Base-by-base conservation (phyloP, 495 filamentous ascomycete genomes). In the Daldinia bambusicola region DNA sequence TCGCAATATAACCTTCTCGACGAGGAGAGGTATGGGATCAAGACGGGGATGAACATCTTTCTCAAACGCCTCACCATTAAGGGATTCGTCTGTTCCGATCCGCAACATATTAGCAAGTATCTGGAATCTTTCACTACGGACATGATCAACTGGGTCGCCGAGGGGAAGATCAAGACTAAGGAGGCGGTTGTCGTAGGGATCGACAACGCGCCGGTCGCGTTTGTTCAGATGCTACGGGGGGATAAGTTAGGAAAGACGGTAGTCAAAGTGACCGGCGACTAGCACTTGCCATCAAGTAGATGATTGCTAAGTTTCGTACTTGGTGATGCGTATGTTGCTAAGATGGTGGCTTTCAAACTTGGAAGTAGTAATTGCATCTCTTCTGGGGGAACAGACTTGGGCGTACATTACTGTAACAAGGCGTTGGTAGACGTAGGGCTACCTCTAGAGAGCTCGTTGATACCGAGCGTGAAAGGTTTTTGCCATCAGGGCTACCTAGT, bases 191-290 rank as follows among this genome's bases (percentile, higher is more conserved):
- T 89, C 3, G 79, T 86, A 6, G 92, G 92, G 8, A 89, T 94
- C 65, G 91, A 93, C 55, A 90, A 92, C 74, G 88, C 86, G 5
- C 77, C 86, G 26, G 86, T 90, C 41, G 92, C 90, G 13, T 83
- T 93, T 51, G 63, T 94, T 43, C 90, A 89, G 12, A 88, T 95
- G 84, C 83, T 94, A 67, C 72, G 88, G 70, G 92, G 92, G 14
- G 87, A 90, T 80, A 95, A 95, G 79, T 89, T 90, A 77, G 92
- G 92, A 57, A 95, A 95, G 83, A 88, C 90, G 53, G 85, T 92
- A 12, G 70, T 93, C 70, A 87, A 90, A 18, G 32, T 36, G 34
- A 36, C 0, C 9, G 34, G 34, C 34, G 34, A 36, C 9, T 36
- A 10, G 7, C 9, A 5, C 0, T 36, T 36, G 4, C 4, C 32